Evolutionary conservation across 495 filamentous ascomycete genomes (phyloP).

Genomic region (Glonium stellatum): DNA sequence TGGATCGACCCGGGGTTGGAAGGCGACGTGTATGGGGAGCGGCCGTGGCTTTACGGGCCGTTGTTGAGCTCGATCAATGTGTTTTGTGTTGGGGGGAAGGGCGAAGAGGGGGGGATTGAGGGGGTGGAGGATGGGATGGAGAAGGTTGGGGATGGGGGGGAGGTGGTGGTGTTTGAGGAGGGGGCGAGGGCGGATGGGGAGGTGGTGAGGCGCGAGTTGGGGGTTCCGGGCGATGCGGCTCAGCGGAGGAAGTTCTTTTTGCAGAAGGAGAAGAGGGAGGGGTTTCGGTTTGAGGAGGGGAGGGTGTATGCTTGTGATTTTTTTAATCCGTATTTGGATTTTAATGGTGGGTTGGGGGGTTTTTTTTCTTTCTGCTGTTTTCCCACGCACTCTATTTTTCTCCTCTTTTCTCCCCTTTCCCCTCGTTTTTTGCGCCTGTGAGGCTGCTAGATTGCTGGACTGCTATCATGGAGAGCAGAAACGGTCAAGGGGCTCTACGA

Average conservation of each 20-base stretch:
- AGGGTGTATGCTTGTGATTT: conserved; percentile 72
- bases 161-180: conserved; percentile 52
- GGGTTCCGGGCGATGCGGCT: conserved; percentile 26
- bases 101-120: neutral
- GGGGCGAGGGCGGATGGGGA: conserved; percentile 58
- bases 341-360: conserved; percentile 50
- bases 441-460: no score
- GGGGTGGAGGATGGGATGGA: conserved; percentile 8
- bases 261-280: conserved; percentile 35
- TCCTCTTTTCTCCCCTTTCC: no score
- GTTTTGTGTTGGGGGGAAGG: conserved; percentile 55
- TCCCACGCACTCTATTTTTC: no score
- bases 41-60: conserved; percentile 74
- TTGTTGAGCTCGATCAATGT: conserved; percentile 65
- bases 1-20: conserved; percentile 79
- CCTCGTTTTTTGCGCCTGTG: no score
- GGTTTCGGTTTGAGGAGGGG: conserved; percentile 51
- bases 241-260: conserved; percentile 35
- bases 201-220: conserved; percentile 32
- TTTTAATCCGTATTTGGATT: conserved; percentile 82
- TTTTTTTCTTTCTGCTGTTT: no score
- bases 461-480: no score
- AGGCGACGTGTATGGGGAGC: conserved; percentile 76
- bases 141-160: conserved; percentile 13
- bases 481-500: no score